A percentile compares a stretch with the other conserved stretches of the same genome.
Conservation (phyloP, 805 yeast genomes). For the Millerozyma acaciae region DNA sequence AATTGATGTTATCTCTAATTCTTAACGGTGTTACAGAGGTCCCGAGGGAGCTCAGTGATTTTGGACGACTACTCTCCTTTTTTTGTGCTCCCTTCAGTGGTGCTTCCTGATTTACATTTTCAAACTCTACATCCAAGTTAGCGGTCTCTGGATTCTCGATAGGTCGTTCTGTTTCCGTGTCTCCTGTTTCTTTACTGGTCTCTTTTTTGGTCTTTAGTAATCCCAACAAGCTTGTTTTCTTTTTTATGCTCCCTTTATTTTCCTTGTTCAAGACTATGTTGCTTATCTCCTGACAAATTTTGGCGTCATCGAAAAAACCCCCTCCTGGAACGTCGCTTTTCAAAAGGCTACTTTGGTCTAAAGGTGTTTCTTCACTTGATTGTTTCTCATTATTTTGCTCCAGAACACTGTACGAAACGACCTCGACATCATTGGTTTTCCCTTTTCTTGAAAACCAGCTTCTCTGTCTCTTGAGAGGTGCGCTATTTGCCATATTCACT, state of each 20-base stretch:
- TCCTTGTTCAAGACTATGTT: too few relatives aligned
- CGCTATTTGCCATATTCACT: too few relatives aligned
- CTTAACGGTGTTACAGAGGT: constrained; percentile 13
- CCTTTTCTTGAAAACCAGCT: constrained; percentile 7
- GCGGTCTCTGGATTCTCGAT: too few relatives aligned
- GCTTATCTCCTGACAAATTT: too few relatives aligned
- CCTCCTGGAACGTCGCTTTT: background rate
- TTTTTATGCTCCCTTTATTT: background rate
- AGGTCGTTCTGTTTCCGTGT: too few relatives aligned
- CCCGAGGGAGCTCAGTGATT: constrained; percentile 7
- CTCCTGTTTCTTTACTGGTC: too few relatives aligned
- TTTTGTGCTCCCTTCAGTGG: background rate
- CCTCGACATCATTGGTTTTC: constrained; percentile 1
- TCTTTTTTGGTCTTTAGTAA: background rate
- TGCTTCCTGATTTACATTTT: background rate
- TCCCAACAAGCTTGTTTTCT: constrained; percentile 1
- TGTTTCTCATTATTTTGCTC: background rate
- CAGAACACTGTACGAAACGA: constrained; percentile 1
- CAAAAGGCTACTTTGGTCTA: constrained; percentile 3
- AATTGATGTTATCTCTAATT: constrained; percentile 14
- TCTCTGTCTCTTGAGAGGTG: constrained; percentile 4
- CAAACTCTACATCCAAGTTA: constrained; percentile 6
- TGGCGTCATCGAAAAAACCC: constrained; percentile 6
- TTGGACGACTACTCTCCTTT: constrained; percentile 2
- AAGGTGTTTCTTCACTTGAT: constrained; percentile 1